A percentile compares a stretch with the other conserved stretches of the same genome.
phyloP scores from a whole-genome alignment of 2,329 filamentous ascomycete genomes.

The Trichoderma aggressivum region DNA sequence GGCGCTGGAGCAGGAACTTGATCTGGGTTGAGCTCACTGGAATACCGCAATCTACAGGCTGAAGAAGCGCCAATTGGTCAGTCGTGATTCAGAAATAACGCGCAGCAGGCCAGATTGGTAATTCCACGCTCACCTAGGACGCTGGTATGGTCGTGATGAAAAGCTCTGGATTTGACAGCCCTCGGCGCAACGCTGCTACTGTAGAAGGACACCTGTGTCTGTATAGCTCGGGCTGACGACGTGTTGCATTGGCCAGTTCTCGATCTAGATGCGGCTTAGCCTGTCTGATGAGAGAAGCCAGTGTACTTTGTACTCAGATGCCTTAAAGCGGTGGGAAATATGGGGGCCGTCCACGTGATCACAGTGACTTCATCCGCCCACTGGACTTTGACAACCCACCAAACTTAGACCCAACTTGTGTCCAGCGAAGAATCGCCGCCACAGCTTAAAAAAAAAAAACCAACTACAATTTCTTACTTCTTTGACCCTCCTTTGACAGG shows the following conservation, averaged over 20 bases:
- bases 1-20: conserved; percentile 6
- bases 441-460: background rate
- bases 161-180: background rate
- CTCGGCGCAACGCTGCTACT: background rate
- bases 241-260: conserved; percentile 8
- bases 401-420: conserved; percentile 17
- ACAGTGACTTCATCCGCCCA: conserved; percentile 28
- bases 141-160: background rate
- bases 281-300: background rate
- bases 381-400: conserved; percentile 20
- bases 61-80: background rate
- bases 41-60: conserved; percentile 4
- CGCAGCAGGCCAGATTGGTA: background rate
- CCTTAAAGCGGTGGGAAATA: background rate
- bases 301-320: background rate
- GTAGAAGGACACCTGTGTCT: conserved; percentile 23
- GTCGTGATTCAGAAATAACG: background rate
- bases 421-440: conserved; percentile 12
- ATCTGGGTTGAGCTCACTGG: conserved; percentile 1
- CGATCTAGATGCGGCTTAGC: conserved; percentile 1
- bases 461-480: background rate
- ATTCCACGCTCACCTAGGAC: background rate
- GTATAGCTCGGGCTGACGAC: conserved; percentile 18
- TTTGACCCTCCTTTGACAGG: background rate
- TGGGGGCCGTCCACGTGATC: conserved; percentile 24